Base-by-base conservation (phyloP, 495 filamentous ascomycete genomes). In the Echria macrotheca region DNA sequence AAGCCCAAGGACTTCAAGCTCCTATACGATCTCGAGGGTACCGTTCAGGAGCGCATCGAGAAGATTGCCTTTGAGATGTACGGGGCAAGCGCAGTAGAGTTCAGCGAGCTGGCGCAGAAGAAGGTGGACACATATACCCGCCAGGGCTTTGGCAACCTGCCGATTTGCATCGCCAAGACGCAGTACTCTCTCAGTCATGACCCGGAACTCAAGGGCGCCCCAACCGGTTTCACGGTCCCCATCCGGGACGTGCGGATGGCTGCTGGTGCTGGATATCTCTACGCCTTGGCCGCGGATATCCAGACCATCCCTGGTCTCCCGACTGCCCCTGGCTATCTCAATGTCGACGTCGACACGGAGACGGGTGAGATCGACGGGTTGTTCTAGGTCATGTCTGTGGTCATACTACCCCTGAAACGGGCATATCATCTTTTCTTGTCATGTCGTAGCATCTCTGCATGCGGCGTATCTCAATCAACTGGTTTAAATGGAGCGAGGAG, bases 141-240 rank as follows among this genome's bases (percentile, higher is more conserved):
- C 64, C 93, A 97, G 68, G 93, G 91, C 31, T 93, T 94, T 59
- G 81, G 83, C 8, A 88, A 94, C 58, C 76, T 97, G 50, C 93
- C 93, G 2, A 95, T 96, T 65, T 97, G 91, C 69, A 83, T 96
- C 51, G 91, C 91, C 49, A 98, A 97, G 81, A 96, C 93, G 32
- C 93, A 98, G 68, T 98, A 98, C 69, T 94, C 87, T 18, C 81
- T 98, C 53, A 91, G 86, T 62, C 93, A 97, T 61, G 93, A 98
- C 65, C 85, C 90, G 10, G 79, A 84, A 17, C 76, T 98, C 52
- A 98, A 98, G 74, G 93, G 93, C 40, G 93, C 93, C n/a, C 93
- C 93, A 11, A 87, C 85, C 6, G 93, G 91, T 18, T 98, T 98
- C 65, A 95, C 87, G 5, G 86, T 98, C 17, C 93, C 93, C 8